Base-by-base conservation (phyloP, 371 early-diverging fungal species). In the Chytridiales sp. region DNA sequence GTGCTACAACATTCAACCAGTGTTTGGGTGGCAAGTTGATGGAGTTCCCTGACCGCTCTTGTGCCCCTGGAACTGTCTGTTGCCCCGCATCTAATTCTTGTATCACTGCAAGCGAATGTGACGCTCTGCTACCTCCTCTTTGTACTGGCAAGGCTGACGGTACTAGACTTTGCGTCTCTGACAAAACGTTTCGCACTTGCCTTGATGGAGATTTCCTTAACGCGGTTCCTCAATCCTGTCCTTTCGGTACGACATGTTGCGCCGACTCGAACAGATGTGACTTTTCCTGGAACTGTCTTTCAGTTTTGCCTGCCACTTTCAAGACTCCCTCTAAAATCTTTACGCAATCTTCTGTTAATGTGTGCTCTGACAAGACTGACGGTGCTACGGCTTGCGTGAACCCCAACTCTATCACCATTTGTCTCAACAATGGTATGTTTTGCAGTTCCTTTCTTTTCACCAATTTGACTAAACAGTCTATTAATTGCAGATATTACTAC, bases 361-460 rank as follows among this genome's bases (percentile, higher is more conserved):
- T 62, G 29, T 62, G 63, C 56, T 49, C 48, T 19, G 47, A 29
- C 4, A 30, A 60, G n/a, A 27, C 30, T 2, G 61, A 66, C 30
- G 59, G 59, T 11, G 34, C 17, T 3, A 40, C 48, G 15, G 66
- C 66, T 24, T 66, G 66, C 30, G 36, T 66, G 17, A 66, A 60
- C 43, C 66, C 66, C 2, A 39, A 13, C 47, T 55, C 56, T 26
- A 50, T 46, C 39, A 48, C 53, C 30, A 40, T 44, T 42, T 64
- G 64, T 47, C 3, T n/a, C n/a, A n/a, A n/a, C n/a, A n/a, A n/a
- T n/a, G n/a, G n/a, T n/a, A n/a, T n/a, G n/a, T n/a, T n/a, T n/a
- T n/a, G n/a, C n/a, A n/a, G n/a, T n/a, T n/a, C n/a, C n/a, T n/a
- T n/a, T n/a, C n/a, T n/a, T n/a, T n/a, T n/a, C n/a, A n/a, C n/a